A percentile compares a stretch with the other conserved stretches of the same genome.
Conservation (phyloP, 441 rosid genomes). For the Gossypium laxum region DNA sequence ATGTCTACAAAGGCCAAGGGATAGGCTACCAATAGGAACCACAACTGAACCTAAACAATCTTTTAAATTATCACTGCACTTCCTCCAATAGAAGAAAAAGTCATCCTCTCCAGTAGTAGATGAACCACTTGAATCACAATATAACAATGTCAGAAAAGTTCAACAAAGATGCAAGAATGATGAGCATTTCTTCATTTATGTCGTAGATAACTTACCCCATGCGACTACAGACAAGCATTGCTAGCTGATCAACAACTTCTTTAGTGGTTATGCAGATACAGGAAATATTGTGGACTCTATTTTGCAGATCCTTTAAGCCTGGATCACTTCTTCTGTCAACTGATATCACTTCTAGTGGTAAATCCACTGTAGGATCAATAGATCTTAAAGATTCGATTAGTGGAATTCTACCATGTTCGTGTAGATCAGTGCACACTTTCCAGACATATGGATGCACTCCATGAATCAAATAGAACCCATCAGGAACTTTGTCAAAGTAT, state of each 20-base stretch:
- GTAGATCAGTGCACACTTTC: slow-evolving; percentile 76
- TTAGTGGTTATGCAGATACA: slow-evolving; percentile 56
- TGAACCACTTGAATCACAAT: slow-evolving; percentile 54
- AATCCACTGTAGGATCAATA: slow-evolving; percentile 47
- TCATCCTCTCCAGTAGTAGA: slow-evolving; percentile 53
- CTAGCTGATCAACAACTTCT: slow-evolving; percentile 89
- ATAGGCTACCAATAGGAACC: slow-evolving; percentile 83
- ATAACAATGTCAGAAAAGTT: slow-evolving; percentile 16
- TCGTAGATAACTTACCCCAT: slow-evolving; percentile 66
- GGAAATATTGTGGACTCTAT: slow-evolving; percentile 63
- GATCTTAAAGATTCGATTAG: slow-evolving; percentile 72
- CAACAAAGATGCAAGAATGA: slow-evolving; percentile 9
- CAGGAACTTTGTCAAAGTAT: slow-evolving; percentile 80
- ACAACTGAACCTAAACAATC: slow-evolving; percentile 70
- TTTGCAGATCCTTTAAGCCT: slow-evolving; percentile 70
- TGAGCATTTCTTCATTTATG: slow-evolving; percentile 12
- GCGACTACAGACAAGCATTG: slow-evolving; percentile 75
- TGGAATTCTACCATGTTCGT: slow-evolving; percentile 75
- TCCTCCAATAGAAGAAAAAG: slow-evolving; percentile 58
- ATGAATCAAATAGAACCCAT: slow-evolving; percentile 82
- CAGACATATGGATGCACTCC: slow-evolving; percentile 89
- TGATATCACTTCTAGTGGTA: slow-evolving; percentile 73
- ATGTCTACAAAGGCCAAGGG: slow-evolving; percentile 89
- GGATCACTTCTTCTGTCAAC: slow-evolving; percentile 70
- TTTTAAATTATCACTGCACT: slow-evolving; percentile 65